These are phyloP conservation scores for Hemileccinum impolitum DNA, from an alignment of 768 basidiomycete species.

Conservation along the genomic window DNA sequence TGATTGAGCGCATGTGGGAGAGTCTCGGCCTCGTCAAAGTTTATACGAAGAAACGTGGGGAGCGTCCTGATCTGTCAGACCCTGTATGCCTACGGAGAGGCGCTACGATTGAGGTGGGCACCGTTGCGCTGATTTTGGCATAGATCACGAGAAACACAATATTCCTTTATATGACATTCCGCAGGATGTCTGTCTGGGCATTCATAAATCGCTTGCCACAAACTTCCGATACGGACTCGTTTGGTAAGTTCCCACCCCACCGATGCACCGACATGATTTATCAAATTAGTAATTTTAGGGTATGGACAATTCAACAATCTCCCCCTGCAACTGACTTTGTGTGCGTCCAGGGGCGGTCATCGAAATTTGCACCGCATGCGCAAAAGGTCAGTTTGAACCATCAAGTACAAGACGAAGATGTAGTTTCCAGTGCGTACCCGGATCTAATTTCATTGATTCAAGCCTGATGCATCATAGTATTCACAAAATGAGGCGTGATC, in stretches of 20 bases:
- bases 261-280: not conserved
- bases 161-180: not conserved
- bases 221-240: slow-evolving; percentile 96
- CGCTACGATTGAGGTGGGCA: slow-evolving; percentile 80
- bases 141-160: not conserved
- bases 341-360: slow-evolving; percentile 73
- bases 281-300: slow-evolving; percentile 20
- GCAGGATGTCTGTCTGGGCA: slow-evolving; percentile 86
- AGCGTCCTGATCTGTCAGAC: slow-evolving; percentile 85
- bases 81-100: slow-evolving; percentile 90
- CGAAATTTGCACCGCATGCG: slow-evolving; percentile 90
- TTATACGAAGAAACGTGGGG: slow-evolving; percentile 98
- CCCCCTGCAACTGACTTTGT: not conserved
- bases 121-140: not conserved
- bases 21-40: slow-evolving; percentile 82
- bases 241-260: slow-evolving; percentile 53
- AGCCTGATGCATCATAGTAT: slow-evolving; percentile 20
- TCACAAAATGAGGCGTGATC: slow-evolving; percentile 25
- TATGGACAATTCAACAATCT: slow-evolving; percentile 6
- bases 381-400: slow-evolving; percentile 89
- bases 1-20: slow-evolving; percentile 77
- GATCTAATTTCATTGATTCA: not conserved
- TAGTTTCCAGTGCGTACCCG: slow-evolving; percentile 72
- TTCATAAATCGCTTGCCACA: slow-evolving; percentile 82
- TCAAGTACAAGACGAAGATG: slow-evolving; percentile 83